Base-by-base conservation (phyloP, 2,329 filamentous ascomycete species). In the Neonectria faginata region DNA sequence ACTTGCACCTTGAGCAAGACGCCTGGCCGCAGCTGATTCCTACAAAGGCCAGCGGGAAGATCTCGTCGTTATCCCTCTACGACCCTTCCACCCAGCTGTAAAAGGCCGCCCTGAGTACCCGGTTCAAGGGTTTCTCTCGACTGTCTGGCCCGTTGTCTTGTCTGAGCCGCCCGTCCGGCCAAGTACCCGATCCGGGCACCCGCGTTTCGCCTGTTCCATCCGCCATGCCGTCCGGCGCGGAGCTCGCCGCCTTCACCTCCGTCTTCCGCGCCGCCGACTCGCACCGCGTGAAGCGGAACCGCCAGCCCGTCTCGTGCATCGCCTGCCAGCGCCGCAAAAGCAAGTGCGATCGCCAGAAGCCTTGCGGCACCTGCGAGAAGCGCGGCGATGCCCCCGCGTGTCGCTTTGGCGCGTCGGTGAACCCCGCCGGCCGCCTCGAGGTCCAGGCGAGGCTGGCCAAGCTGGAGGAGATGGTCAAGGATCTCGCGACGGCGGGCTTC, bases 321-420 rank as follows among this genome's bases (percentile, higher is more conserved):
- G 71, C 75, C 47, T 83, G 81, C 62, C 81, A 82, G 65, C 72
- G 71, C 20, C 80, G 81, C 62, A 83, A 83, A 71, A 76, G 79
- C 8, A 79, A 77, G 59, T 83, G 81, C 65, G 81, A 83, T 65
- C 77, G 80, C 14, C 75, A 73, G 56, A 78, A 77, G 44, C 80
- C 80, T 1, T 83, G 81, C 65, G 74, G 76, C 22, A 76, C 78
- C 7, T 83, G 82, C 64, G 70, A 70, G 55, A 80, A 77, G 70
- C 77, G 81, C 39, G 78, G 79, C 16, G 76, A 80, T n/a, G 70
- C 64, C 5, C 64, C 64, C 3, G 42, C 62, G 3, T 83, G 81
- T 60, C 72, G 67, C 25, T 81, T 81, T 58, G 73, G 75, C 8
- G 27, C 72, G 61, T 61, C 63, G 33, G 56, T 57, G 8, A 61